phyloP scores from a whole-genome alignment of 208 protist genomes.

The Wallacemonas sp. region DNA sequence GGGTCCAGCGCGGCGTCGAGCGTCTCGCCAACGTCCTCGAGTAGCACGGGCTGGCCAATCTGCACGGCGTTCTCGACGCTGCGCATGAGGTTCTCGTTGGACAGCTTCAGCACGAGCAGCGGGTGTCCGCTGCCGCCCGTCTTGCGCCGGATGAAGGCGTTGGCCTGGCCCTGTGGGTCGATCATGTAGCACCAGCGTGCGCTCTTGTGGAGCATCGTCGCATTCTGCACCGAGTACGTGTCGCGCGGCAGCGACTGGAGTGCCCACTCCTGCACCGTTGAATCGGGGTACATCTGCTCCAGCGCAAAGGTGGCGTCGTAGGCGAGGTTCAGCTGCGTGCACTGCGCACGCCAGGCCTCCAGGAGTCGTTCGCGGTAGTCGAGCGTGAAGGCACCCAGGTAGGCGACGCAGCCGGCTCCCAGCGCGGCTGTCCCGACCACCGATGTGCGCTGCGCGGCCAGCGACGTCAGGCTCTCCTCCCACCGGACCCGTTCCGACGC shows the following conservation, averaged over 20 bases:
- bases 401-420: constrained; percentile 87
- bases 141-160: constrained; percentile 94
- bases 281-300: constrained; percentile 82
- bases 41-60: constrained; percentile 93
- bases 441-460: constrained; percentile 58
- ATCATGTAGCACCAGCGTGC: constrained; percentile 93
- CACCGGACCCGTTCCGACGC: constrained; percentile 84
- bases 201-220: constrained; percentile 79
- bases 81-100: constrained; percentile 90
- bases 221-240: constrained; percentile 92
- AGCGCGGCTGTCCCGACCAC: constrained; percentile 84
- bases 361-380: constrained; percentile 77
- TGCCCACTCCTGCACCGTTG: constrained; percentile 92
- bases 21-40: constrained; percentile 95
- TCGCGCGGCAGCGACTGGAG: constrained; percentile 94
- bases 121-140: constrained; percentile 45
- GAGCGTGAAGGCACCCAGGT: constrained; percentile 89
- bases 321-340: constrained; percentile 52
- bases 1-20: constrained; percentile 95
- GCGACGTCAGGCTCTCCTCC: constrained; percentile 50
- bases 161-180: constrained; percentile 94
- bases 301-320: constrained; percentile 83
- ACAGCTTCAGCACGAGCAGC: constrained; percentile 92
- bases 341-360: constrained; percentile 60
- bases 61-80: constrained; percentile 93